Evolutionary conservation across 169 alveolate species (phyloP).

Genomic region (Sarcocystis neurona): DNA sequence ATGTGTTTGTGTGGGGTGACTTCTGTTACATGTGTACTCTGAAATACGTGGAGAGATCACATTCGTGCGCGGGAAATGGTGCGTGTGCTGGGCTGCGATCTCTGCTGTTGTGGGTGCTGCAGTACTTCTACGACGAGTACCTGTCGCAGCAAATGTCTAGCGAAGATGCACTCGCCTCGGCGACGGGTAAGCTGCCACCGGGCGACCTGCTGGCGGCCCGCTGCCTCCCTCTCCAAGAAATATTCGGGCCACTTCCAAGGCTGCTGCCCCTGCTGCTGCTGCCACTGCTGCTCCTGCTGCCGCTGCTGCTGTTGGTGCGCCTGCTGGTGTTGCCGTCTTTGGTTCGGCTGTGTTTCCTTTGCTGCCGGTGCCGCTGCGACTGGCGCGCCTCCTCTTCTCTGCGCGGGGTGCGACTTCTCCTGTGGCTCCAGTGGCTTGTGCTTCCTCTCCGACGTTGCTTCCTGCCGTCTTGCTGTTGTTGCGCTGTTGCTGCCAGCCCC

Average conservation of each 20-base stretch:
- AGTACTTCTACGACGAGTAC: slow-evolving; percentile 61
- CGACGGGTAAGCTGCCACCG: slow-evolving; percentile 38
- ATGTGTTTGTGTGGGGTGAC: no score
- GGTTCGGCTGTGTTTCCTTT: not conserved
- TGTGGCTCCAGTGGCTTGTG: no score
- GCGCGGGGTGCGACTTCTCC: no score
- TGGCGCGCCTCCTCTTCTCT: no score
- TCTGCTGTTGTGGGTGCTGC: slow-evolving; percentile 33
- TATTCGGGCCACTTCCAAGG: not conserved
- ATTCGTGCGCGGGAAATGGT: no score
- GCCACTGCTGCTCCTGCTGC: not conserved
- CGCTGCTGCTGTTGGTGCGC: not conserved
- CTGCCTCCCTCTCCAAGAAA: not conserved
- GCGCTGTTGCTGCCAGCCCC: no score
- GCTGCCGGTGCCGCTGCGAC: not conserved
- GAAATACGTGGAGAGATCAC: no score
- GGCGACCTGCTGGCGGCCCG: not conserved
- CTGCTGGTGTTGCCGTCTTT: not conserved
- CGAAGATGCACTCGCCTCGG: slow-evolving; percentile 62
- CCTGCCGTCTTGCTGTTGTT: no score
- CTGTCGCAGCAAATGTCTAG: slow-evolving; percentile 54
- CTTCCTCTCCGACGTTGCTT: no score
- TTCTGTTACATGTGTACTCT: no score
- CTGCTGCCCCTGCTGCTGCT: not conserved
- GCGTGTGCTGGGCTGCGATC: no score